Evolutionary conservation across 805 yeast species (phyloP).

Genomic region (Pichia insulana): DNA sequence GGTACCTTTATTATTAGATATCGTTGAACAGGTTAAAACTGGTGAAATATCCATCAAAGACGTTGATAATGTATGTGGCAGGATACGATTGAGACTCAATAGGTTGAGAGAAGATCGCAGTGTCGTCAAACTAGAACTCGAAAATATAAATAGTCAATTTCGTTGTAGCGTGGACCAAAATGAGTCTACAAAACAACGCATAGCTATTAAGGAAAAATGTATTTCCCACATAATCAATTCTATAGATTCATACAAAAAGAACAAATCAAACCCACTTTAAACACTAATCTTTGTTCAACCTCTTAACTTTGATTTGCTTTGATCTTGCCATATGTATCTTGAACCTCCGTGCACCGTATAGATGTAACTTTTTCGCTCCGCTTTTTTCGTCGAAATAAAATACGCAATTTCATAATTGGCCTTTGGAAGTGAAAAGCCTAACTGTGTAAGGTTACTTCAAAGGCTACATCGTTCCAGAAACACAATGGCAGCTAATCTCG

Average conservation of each 20-base stretch:
- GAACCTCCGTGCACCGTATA: not conserved
- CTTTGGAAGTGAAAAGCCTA: not conserved
- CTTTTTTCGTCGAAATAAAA: not conserved
- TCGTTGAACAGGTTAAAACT: constrained; percentile 31
- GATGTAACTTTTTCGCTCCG: not conserved
- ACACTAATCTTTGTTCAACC: too few species aligned
- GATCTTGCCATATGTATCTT: not conserved
- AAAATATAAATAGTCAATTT: constrained; percentile 27
- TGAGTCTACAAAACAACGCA: constrained; percentile 2
- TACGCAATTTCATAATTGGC: not conserved
- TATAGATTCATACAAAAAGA: too few species aligned
- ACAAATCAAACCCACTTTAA: too few species aligned
- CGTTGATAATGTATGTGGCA: constrained; percentile 37
- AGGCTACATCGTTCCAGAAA: not conserved
- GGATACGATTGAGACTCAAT: constrained; percentile 34
- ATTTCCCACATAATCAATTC: not conserved
- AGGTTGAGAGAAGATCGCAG: constrained; percentile 33
- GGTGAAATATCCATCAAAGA: constrained; percentile 36
- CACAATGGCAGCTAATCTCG: constrained; percentile 31
- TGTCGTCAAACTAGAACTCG: constrained; percentile 24
- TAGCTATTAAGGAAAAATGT: constrained; percentile 8
- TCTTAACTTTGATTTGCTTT: not conserved
- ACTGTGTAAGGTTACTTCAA: not conserved
- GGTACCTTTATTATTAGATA: constrained; percentile 32
- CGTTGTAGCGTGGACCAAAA: constrained; percentile 25